Evolutionary conservation across 2,329 filamentous ascomycete species (phyloP).

Genomic region (Metarhizium brunneum): DNA sequence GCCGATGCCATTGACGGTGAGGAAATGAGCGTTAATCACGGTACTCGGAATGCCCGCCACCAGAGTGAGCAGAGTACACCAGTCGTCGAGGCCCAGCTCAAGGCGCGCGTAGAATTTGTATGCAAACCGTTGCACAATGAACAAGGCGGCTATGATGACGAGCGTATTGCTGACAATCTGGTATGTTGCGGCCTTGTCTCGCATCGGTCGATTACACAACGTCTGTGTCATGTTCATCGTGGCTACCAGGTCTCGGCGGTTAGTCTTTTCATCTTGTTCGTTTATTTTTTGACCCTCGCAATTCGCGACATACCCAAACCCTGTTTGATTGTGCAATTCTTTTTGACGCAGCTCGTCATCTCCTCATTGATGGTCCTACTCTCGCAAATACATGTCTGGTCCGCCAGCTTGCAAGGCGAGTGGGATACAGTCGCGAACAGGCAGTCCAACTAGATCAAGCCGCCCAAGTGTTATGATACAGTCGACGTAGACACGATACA

Average conservation of each 20-base stretch:
- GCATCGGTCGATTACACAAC: slow-evolving; percentile 12
- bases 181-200: slow-evolving; percentile 25
- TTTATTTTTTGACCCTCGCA: not conserved
- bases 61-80: slow-evolving; percentile 21
- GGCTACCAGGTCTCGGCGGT: slow-evolving; percentile 6
- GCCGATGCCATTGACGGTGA: slow-evolving; percentile 14
- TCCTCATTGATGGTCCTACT: not conserved
- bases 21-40: slow-evolving; percentile 14
- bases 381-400: not conserved
- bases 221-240: slow-evolving; percentile 16
- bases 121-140: slow-evolving; percentile 31
- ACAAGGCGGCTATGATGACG: slow-evolving; percentile 26
- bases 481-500: not conserved
- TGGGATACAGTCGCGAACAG: not conserved
- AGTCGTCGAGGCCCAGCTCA: slow-evolving; percentile 29
- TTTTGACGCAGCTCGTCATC: not conserved
- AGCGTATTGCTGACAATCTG: slow-evolving; percentile 20
- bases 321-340: not conserved
- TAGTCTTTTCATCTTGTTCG: too few species aligned
- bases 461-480: not conserved
- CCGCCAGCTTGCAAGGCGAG: not conserved
- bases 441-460: not conserved
- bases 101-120: slow-evolving; percentile 24
- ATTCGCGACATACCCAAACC: not conserved
- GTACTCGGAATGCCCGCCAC: slow-evolving; percentile 19